Percentiles rank a stretch among this genome's conserved stretches.
Conservation (phyloP, 371 early-diverging fungal species). For the Mortierella sp. region DNA sequence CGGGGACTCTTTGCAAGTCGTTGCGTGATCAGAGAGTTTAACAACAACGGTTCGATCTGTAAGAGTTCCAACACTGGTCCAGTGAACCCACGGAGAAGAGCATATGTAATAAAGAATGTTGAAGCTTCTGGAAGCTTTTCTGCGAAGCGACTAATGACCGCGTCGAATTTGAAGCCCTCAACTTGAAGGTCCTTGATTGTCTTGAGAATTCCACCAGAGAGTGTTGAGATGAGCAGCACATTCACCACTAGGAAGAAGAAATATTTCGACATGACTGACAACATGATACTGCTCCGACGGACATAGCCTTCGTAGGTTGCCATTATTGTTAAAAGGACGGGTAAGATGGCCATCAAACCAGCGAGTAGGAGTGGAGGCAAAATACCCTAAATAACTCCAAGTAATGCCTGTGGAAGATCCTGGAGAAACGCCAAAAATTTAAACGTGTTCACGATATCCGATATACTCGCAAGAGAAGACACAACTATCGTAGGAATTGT, state of each 20-base stretch:
- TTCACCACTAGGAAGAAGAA: slow-evolving; percentile 87
- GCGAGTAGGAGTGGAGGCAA: slow-evolving; percentile 81
- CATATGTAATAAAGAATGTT: slow-evolving; percentile 87
- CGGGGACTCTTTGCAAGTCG: slow-evolving; percentile 83
- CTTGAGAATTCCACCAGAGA: slow-evolving; percentile 75
- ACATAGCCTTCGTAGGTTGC: slow-evolving; percentile 79
- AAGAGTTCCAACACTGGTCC: slow-evolving; percentile 77
- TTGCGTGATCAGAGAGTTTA: slow-evolving; percentile 70
- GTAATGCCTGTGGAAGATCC: slow-evolving; percentile 43
- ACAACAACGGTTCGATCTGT: slow-evolving; percentile 73
- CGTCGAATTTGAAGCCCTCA: slow-evolving; percentile 59
- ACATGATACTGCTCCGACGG: slow-evolving; percentile 71
- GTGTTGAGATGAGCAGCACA: slow-evolving; percentile 83
- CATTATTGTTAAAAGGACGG: slow-evolving; percentile 75
- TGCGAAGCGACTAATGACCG: slow-evolving; percentile 66
- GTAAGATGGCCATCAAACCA: slow-evolving; percentile 78
- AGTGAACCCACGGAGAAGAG: slow-evolving; percentile 78
- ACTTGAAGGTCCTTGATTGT: slow-evolving; percentile 60
- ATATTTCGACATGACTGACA: slow-evolving; percentile 72
- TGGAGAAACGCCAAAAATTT: slow-evolving; percentile 60
- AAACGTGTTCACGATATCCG: slow-evolving; percentile 22
- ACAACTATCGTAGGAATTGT: slow-evolving; percentile 76
- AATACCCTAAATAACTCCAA: slow-evolving; percentile 84
- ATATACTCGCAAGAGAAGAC: slow-evolving; percentile 69
- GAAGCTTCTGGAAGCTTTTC: slow-evolving; percentile 76